A percentile compares a stretch with the other conserved stretches of the same genome.
Evolutionary conservation across 768 basidiomycete species (phyloP).

Genomic region (Suillus hirtellus): DNA sequence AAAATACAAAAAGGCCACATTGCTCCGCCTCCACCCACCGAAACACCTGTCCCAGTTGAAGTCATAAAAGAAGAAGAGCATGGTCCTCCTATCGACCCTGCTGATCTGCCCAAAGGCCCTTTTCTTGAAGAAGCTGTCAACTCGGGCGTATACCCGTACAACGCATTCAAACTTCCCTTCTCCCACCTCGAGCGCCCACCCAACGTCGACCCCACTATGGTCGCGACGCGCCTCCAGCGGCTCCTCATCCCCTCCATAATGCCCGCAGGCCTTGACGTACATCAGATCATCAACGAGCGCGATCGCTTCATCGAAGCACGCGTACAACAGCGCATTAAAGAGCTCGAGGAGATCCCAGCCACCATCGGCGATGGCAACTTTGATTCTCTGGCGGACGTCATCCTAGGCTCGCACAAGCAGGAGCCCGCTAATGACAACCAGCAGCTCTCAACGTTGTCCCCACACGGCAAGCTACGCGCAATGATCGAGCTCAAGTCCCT

Average conservation of each 20-base stretch:
- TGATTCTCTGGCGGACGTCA: constrained; percentile 48
- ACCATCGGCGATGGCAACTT: constrained; percentile 79
- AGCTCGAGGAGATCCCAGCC: constrained; percentile 77
- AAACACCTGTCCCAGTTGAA: constrained; percentile 21
- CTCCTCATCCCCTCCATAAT: constrained; percentile 86
- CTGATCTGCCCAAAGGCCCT: constrained; percentile 69
- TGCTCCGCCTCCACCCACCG: constrained; percentile 23
- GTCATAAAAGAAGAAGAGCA: constrained; percentile 59
- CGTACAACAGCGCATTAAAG: constrained; percentile 83
- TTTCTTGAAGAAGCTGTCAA: constrained; percentile 78
- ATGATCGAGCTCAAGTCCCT: constrained; percentile 93
- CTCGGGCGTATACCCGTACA: constrained; percentile 89
- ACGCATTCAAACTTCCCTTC: constrained; percentile 85
- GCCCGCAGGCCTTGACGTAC: constrained; percentile 90
- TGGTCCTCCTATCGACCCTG: constrained; percentile 46
- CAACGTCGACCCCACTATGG: constrained; percentile 59
- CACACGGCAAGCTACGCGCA: constrained; percentile 83
- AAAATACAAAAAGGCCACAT: constrained; percentile 62
- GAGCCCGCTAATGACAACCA: constrained; percentile 27
- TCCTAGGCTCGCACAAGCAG: constrained; percentile 12
- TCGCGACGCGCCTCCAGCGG: constrained; percentile 73
- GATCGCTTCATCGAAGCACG: constrained; percentile 90
- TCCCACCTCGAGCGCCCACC: constrained; percentile 69
- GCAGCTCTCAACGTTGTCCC: constrained; percentile 32
- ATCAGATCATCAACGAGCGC: constrained; percentile 87